Evolutionary conservation across 2,329 filamentous ascomycete species (phyloP).

Genomic region (Lecanicillium sp.): DNA sequence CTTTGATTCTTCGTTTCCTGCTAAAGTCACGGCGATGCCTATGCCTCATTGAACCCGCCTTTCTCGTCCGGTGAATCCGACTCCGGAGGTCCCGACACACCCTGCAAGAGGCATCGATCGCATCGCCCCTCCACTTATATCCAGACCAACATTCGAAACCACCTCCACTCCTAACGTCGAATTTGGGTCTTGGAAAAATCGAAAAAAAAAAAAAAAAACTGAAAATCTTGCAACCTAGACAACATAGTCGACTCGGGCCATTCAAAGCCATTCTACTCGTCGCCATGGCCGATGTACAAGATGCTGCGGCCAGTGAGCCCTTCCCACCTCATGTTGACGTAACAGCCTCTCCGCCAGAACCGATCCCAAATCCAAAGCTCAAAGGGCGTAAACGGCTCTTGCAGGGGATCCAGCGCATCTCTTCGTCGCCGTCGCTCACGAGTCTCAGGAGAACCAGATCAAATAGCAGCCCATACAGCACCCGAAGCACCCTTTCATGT

Average conservation of each 20-base stretch:
- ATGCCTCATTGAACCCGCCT: too few species aligned
- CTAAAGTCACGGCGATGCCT: too few species aligned
- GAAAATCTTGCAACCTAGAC: neutral
- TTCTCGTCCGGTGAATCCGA: too few species aligned
- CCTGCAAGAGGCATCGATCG: too few species aligned
- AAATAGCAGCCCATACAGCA: conserved; percentile 58
- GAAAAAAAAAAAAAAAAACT: neutral
- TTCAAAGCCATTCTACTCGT: neutral
- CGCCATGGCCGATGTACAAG: conserved; percentile 14
- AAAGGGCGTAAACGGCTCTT: conserved; percentile 64
- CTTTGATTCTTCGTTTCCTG: too few species aligned
- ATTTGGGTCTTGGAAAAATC: too few species aligned
- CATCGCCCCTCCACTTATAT: too few species aligned
- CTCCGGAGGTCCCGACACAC: too few species aligned
- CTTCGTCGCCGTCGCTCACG: conserved; percentile 67
- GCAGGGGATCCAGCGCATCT: conserved; percentile 69
- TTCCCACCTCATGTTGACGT: conserved; percentile 8
- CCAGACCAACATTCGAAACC: too few species aligned
- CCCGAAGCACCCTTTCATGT: conserved; percentile 43
- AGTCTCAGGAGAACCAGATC: conserved; percentile 57
- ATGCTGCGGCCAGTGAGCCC: conserved; percentile 14
- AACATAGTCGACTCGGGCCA: neutral
- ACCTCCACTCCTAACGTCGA: too few species aligned
- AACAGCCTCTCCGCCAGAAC: conserved; percentile 12
- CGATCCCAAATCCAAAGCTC: conserved; percentile 35